Evolutionary conservation across 441 rosid species (phyloP).

Genomic region (Pelargonium fulgidum): DNA sequence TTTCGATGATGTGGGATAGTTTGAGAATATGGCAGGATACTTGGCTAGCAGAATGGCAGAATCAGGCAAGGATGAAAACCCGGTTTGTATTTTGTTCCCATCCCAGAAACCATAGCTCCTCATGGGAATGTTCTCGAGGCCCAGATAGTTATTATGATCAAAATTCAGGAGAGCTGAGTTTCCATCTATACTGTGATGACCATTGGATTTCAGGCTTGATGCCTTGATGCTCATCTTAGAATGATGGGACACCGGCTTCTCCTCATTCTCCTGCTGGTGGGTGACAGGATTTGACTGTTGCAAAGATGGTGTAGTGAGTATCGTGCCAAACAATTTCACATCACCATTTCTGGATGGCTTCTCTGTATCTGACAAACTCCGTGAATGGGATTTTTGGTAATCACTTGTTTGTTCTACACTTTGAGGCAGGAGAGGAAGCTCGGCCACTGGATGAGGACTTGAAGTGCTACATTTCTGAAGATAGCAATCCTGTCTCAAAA

Average conservation of each 20-base stretch:
- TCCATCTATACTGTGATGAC: conserved; percentile 30
- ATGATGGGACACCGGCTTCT: conserved; percentile 26
- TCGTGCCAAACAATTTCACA: conserved; percentile 82
- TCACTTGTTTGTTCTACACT: conserved; percentile 32
- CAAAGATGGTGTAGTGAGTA: conserved; percentile 41
- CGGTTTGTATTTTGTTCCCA: conserved; percentile 72
- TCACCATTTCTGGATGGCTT: conserved; percentile 55
- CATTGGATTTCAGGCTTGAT: conserved; percentile 34
- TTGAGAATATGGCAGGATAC: conserved; percentile 68
- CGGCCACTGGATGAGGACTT: conserved; percentile 29
- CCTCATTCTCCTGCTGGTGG: conserved; percentile 31
- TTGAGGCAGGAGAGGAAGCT: conserved; percentile 34
- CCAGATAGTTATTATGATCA: conserved; percentile 37
- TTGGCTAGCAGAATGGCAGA: conserved; percentile 58
- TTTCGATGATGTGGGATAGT: conserved; percentile 30
- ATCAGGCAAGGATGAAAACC: conserved; percentile 64
- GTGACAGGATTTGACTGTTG: conserved; percentile 20
- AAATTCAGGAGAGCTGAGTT: conserved; percentile 34
- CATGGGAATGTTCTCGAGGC: conserved; percentile 56
- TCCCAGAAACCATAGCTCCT: conserved; percentile 86
- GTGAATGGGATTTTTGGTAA: conserved; percentile 30
- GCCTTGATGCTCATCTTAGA: conserved; percentile 33
- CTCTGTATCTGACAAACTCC: conserved; percentile 41
- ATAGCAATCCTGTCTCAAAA: conserved; percentile 38
- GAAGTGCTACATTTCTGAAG: conserved; percentile 50